Evolutionary conservation across 73 alveolate species (phyloP).

Genomic region (Tetrahymena thermophila): DNA sequence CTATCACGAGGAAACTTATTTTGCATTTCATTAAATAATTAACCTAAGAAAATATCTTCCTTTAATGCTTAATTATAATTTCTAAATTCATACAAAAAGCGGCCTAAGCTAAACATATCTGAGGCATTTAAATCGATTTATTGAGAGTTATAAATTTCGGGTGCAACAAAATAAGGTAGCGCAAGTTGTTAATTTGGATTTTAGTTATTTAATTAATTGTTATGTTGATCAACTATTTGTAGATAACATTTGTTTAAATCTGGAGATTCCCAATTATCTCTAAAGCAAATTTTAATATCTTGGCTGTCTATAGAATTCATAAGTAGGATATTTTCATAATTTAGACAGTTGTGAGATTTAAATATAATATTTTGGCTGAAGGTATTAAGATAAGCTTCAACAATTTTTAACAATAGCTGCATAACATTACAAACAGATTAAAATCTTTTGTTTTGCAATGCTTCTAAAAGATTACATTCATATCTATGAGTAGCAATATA

Average conservation of each 20-base stretch:
- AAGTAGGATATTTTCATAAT: neutral
- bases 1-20: neutral
- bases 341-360: neutral
- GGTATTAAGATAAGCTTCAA: neutral
- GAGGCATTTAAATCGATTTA: neutral
- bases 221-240: neutral
- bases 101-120: neutral
- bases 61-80: neutral
- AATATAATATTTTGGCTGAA: neutral
- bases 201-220: neutral
- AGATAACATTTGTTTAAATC: neutral
- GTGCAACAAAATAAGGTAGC: neutral
- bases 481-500: neutral
- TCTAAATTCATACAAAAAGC: neutral
- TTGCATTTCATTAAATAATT: neutral
- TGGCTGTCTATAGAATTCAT: neutral
- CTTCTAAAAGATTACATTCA: neutral
- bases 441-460: neutral
- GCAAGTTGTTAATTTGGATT: neutral
- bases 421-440: neutral
- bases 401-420: neutral
- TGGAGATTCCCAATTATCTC: neutral
- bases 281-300: neutral
- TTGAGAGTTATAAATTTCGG: neutral
- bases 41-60: neutral